These are phyloP conservation scores for Scedosporium dehoogii DNA, from an alignment of 2,329 filamentous ascomycete genomes.

Conservation along the genomic window DNA sequence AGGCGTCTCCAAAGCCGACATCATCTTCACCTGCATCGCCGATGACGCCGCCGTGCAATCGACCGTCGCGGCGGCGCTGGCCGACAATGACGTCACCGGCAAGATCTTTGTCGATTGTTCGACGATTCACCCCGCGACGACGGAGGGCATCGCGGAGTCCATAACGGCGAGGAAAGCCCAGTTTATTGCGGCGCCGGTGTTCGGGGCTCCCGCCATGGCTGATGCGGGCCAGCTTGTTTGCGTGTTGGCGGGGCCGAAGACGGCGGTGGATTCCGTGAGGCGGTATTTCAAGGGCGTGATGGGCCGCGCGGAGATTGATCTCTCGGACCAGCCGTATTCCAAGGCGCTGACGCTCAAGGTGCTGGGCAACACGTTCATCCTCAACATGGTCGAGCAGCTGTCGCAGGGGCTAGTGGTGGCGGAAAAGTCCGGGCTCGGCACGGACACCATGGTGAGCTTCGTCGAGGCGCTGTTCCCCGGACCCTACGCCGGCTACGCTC, in stretches of 20 bases:
- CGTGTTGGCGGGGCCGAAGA: slow-evolving; percentile 58
- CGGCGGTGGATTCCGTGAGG: slow-evolving; percentile 51
- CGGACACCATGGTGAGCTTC: slow-evolving; percentile 59
- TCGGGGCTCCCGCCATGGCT: slow-evolving; percentile 61
- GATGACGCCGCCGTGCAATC: slow-evolving; percentile 65
- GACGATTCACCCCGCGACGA: slow-evolving; percentile 77
- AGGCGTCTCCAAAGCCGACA: slow-evolving; percentile 57
- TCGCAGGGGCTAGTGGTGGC: slow-evolving; percentile 70
- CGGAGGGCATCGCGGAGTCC: slow-evolving; percentile 51
- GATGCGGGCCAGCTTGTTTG: slow-evolving; percentile 62
- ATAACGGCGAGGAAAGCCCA: slow-evolving; percentile 51
- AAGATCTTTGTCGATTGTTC: slow-evolving; percentile 85
- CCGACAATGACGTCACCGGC: slow-evolving; percentile 41
- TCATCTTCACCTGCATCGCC: slow-evolving; percentile 74
- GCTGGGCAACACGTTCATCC: slow-evolving; percentile 76
- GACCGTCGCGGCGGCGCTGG: slow-evolving; percentile 48
- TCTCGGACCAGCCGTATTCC: slow-evolving; percentile 57
- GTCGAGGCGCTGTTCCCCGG: slow-evolving; percentile 67
- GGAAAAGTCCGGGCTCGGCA: slow-evolving; percentile 70
- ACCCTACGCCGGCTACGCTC: slow-evolving; percentile 63
- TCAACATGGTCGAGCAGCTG: slow-evolving; percentile 73
- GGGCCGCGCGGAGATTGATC: slow-evolving; percentile 58
- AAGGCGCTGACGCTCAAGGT: slow-evolving; percentile 67
- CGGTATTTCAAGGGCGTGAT: slow-evolving; percentile 68
- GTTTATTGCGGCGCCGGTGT: slow-evolving; percentile 65